Base-by-base conservation (phyloP, 768 basidiomycete species). In the Kwoniella mangroviensis region DNA sequence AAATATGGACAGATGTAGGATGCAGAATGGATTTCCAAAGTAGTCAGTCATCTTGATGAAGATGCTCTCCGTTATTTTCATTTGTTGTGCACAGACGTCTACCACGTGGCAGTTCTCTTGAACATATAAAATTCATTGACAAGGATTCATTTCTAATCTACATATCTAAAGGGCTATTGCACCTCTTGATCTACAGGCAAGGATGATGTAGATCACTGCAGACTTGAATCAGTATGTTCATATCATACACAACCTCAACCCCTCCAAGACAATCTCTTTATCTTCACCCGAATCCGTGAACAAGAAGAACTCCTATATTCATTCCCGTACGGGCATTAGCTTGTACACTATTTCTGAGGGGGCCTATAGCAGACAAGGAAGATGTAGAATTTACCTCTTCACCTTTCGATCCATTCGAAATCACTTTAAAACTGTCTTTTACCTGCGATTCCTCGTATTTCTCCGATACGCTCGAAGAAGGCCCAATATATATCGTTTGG, bases 251-350 rank as follows among this genome's bases (percentile, higher is more conserved):
- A 71, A 26, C 41, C 58, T 54, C 57, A 80, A 42, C 15, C 71
- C 79, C 22, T 75, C 69, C 56, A 81, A 43, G 1, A 81, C 71
- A 26, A 61, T 70, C 55, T 77, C 77, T 52, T 76, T 74, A 24
- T 81, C 79, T 52, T 79, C 79, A 9, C n/a, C 58, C 34, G 78
- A 75, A 45, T 81, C 79, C 9, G 77, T 70, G 57, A 79, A 81
- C 15, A 80, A 61, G 75, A 77, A 80, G 64, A 76, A 80, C 45
- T 75, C 75, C 73, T 74, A 43, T 55, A 72, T 26, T 7, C 34
- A 34, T 34, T 34, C 34, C n/a, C 6, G 40, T 22, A 26, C 28
- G n/a, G 4, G 54, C 11, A 13, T 40, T 24, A 53, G 28, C 26
- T 15, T 64, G 51, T 26, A 43, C 26, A 34, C 42, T 3, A 4